Percentiles rank a stretch among this genome's conserved stretches.
These are phyloP conservation scores for Cyphellophora attinorum DNA, from an alignment of 2,329 filamentous ascomycete species.

Conservation along the genomic window DNA sequence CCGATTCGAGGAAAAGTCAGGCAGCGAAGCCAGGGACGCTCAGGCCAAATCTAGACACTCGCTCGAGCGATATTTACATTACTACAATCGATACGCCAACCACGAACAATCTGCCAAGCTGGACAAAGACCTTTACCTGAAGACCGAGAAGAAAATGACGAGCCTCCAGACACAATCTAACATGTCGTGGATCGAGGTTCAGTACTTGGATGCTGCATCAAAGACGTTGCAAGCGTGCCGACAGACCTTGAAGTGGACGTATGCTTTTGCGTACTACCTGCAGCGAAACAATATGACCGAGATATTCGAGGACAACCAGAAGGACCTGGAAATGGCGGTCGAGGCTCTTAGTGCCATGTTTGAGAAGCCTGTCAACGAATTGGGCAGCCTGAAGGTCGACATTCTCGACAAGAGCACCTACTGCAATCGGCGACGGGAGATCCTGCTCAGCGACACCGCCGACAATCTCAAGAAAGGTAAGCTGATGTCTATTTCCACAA, in stretches of 20 bases:
- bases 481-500: constrained; percentile 21
- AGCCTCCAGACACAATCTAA: constrained; percentile 86
- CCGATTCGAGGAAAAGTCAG: constrained; percentile 91
- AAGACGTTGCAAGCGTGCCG: constrained; percentile 91
- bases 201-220: constrained; percentile 88
- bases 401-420: constrained; percentile 99
- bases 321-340: constrained; percentile 93
- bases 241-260: constrained; percentile 99
- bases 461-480: constrained; percentile 81
- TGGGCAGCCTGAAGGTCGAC: constrained; percentile 82
- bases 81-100: constrained; percentile 98
- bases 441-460: constrained; percentile 83
- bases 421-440: constrained; percentile 84
- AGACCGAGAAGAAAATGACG: constrained; percentile 99
- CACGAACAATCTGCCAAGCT: constrained; percentile 96
- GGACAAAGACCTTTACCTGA: constrained; percentile 89
- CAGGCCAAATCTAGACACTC: constrained; percentile 86
- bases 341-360: constrained; percentile 99
- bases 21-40: constrained; percentile 77
- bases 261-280: constrained; percentile 97
- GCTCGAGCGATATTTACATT: constrained; percentile 92
- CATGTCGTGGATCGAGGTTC: constrained; percentile 98
- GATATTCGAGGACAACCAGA: constrained; percentile 98
- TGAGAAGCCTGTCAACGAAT: constrained; percentile 84
- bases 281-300: constrained; percentile 88